phyloP scores from a whole-genome alignment of 495 filamentous ascomycete species.

The Daldinia caldariorum region DNA sequence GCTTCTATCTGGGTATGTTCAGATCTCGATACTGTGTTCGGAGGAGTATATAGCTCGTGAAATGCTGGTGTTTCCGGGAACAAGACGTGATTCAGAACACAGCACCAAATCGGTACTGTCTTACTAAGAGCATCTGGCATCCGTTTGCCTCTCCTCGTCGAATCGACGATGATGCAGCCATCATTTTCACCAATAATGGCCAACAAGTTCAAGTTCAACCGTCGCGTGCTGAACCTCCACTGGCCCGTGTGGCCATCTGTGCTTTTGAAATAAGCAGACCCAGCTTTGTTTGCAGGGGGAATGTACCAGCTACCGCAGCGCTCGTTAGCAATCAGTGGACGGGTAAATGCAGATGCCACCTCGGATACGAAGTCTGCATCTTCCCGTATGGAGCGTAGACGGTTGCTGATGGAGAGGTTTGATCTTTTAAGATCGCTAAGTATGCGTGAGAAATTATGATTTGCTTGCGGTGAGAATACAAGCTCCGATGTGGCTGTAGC shows the following conservation, averaged over 20 bases:
- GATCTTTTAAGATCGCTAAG: conserved; percentile 71
- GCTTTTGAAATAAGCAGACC: conserved; percentile 93
- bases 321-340: conserved; percentile 94
- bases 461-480: conserved; percentile 61
- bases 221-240: conserved; percentile 86
- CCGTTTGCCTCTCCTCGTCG: conserved; percentile 89
- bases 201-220: conserved; percentile 86
- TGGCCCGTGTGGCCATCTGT: conserved; percentile 92
- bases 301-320: conserved; percentile 98
- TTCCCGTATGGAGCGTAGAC: conserved; percentile 74
- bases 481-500: conserved; percentile 52
- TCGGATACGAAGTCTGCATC: conserved; percentile 74
- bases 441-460: conserved; percentile 63
- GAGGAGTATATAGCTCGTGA: conserved; percentile 70
- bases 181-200: conserved; percentile 65
- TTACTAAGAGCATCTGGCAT: conserved; percentile 95
- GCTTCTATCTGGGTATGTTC: conserved; percentile 83
- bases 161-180: conserved; percentile 94
- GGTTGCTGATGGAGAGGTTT: conserved; percentile 81
- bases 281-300: conserved; percentile 68
- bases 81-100: conserved; percentile 80
- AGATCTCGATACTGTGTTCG: conserved; percentile 71
- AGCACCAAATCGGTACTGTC: conserved; percentile 93
- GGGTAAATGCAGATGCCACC: conserved; percentile 59
- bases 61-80: conserved; percentile 66